Base-by-base conservation (phyloP, 1,139 yeast species). In the Zygosaccharomyces sapae region DNA sequence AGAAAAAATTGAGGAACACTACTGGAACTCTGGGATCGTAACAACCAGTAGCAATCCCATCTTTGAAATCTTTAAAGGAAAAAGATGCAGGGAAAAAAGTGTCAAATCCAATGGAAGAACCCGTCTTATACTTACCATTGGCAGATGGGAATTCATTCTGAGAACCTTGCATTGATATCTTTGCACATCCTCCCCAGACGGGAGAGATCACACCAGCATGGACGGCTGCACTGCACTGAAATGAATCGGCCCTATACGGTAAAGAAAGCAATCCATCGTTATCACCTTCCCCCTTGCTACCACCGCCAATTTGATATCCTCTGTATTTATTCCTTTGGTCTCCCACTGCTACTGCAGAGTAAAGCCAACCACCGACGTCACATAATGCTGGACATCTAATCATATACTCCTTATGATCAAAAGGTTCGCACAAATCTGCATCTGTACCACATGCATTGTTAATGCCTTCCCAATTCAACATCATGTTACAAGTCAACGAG, bases 381-480 rank as follows among this genome's bases (percentile, higher is more conserved):
- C 97, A 90, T 34, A 89, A 71, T 0, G 97, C 95, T 0, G 97
- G 96, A 66, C 97, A 90, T 55, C 89, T 73, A 58, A 90, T 75
- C 7, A 76, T 66, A 19, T 83, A 72, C 38, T 81, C 83, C 31
- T 73, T 60, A 10, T 69, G 61, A 1, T 67, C 63, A 30, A 71
- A 66, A 1, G 79, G 77, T 8, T 56, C 60, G 66, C 97, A 90
- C 5, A 69, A 56, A 18, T 70, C 67, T 1, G 83, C 96, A 56
- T 83, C 71, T 6, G 84, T 56, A 0, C 97, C 97, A 71, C 97
- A 90, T 0, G 71, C 75, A 3, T 78, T 81, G 59, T 86, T 85
- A 50, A 79, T 80, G 0, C 96, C 96, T 39, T 62, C 68, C 96
- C 96, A 88, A 44, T 60, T 55, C 43, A 83, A 68, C 33, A 67